A percentile compares a stretch with the other conserved stretches of the same genome.
These are phyloP conservation scores for Monosporozyma unispora DNA, from an alignment of 805 yeast species.

Conservation along the genomic window DNA sequence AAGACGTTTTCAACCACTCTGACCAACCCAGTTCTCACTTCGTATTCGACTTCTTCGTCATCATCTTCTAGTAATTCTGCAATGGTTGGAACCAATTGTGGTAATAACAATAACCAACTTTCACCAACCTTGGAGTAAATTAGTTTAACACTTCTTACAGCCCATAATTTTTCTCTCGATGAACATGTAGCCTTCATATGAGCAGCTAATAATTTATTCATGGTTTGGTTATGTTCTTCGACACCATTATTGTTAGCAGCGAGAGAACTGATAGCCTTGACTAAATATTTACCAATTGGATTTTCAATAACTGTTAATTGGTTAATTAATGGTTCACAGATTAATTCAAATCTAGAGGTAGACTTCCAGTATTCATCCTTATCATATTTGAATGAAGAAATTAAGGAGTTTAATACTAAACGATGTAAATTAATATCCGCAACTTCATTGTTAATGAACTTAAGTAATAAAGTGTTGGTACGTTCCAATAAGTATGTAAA, in stretches of 20 bases:
- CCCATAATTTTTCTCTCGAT: constrained; percentile 63
- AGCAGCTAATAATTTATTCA: constrained; percentile 54
- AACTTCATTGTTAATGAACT: constrained; percentile 37
- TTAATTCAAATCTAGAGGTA: constrained; percentile 69
- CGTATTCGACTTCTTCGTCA: constrained; percentile 84
- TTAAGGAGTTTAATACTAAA: constrained; percentile 60
- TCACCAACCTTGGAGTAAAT: constrained; percentile 90
- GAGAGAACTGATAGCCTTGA: constrained; percentile 68
- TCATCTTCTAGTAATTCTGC: constrained; percentile 95
- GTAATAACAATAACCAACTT: constrained; percentile 82
- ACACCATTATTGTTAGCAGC: constrained; percentile 61
- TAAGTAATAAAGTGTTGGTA: constrained; percentile 46
- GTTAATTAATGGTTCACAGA: constrained; percentile 50
- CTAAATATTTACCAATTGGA: constrained; percentile 68
- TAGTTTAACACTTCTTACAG: constrained; percentile 67
- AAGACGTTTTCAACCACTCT: constrained; percentile 84
- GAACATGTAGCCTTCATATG: constrained; percentile 59
- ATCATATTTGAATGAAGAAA: constrained; percentile 77
- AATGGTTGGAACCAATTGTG: constrained; percentile 89
- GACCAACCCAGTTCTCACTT: constrained; percentile 83
- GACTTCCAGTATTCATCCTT: constrained; percentile 94
- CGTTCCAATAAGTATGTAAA: constrained; percentile 78
- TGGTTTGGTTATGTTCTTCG: constrained; percentile 63
- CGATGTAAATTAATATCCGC: constrained; percentile 55
- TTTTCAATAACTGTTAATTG: constrained; percentile 67